Conservation (phyloP, 257 asterid genomes). For the Salvia hispanica region DNA sequence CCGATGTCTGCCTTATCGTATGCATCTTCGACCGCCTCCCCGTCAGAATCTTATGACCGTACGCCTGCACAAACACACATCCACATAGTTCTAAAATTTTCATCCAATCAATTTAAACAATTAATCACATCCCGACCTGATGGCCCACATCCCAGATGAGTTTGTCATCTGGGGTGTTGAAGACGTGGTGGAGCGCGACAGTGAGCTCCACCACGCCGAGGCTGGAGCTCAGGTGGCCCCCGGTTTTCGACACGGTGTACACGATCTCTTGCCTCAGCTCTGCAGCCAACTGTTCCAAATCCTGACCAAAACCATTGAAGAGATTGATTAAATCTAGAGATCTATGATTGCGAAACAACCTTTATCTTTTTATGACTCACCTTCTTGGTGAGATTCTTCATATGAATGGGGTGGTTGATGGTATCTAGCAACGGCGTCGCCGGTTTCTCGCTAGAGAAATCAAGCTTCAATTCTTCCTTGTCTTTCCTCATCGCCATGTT, state of each 20-base stretch:
- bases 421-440: conserved; percentile 26
- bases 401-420: conserved; percentile 24
- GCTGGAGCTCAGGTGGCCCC: conserved; percentile 24
- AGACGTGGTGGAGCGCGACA: conserved; percentile 21
- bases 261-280: conserved; percentile 23
- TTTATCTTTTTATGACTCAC: neutral
- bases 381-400: conserved; percentile 11
- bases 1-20: conserved; percentile 17
- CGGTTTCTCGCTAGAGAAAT: conserved; percentile 24
- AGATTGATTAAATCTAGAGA: no score
- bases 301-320: neutral
- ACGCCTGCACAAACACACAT: neutral
- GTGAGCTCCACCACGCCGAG: conserved; percentile 25
- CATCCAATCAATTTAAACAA: neutral
- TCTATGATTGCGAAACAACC: no score
- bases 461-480: neutral
- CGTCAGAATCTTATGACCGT: conserved; percentile 22
- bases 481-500: conserved; percentile 1
- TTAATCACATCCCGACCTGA: neutral
- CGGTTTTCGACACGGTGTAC: conserved; percentile 2
- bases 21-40: conserved; percentile 27
- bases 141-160: conserved; percentile 29
- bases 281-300: conserved; percentile 18
- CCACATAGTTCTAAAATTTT: no score
- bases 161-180: conserved; percentile 23